Evolutionary conservation across 23 red algal species (phyloP).

Genomic region (Pyropia yezoensis): DNA sequence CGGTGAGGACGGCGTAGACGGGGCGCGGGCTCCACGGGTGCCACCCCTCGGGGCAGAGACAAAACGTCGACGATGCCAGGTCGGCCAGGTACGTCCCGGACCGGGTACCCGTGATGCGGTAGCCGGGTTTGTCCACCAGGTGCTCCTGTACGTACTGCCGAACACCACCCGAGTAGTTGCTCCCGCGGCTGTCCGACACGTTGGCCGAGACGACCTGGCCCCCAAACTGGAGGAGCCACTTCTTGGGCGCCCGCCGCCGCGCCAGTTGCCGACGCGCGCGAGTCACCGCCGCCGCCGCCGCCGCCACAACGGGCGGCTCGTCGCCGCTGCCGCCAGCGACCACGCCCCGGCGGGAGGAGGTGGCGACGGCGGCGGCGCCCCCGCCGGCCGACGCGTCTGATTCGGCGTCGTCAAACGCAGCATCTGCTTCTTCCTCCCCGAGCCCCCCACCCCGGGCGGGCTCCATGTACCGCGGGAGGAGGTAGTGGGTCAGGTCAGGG

Average conservation of each 20-base stretch:
- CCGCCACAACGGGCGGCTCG: too few relatives aligned
- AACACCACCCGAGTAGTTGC: slow-evolving; percentile 53
- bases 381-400: too few relatives aligned
- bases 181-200: slow-evolving; percentile 37
- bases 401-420: too few relatives aligned
- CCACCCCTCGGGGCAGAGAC: slow-evolving; percentile 49
- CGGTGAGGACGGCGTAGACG: slow-evolving; percentile 37
- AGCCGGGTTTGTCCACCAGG: slow-evolving; percentile 15
- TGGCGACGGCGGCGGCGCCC: not conserved
- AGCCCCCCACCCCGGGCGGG: too few relatives aligned
- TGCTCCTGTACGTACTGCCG: slow-evolving; percentile 18
- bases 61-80: slow-evolving; percentile 43
- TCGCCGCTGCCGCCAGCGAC: too few relatives aligned
- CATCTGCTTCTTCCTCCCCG: too few relatives aligned
- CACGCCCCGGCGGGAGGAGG: not conserved
- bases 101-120: slow-evolving; percentile 46
- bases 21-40: slow-evolving; percentile 55
- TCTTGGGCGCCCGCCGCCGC: not conserved
- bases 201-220: slow-evolving; percentile 30
- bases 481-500: slow-evolving; percentile 39
- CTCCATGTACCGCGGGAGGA: slow-evolving; percentile 21
- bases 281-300: too few relatives aligned
- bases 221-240: slow-evolving; percentile 31
- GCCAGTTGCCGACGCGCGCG: not conserved
- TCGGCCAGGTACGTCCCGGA: slow-evolving; percentile 21